These are phyloP conservation scores for Darksidea phi DNA, from an alignment of 495 filamentous ascomycete species.

Conservation along the genomic window DNA sequence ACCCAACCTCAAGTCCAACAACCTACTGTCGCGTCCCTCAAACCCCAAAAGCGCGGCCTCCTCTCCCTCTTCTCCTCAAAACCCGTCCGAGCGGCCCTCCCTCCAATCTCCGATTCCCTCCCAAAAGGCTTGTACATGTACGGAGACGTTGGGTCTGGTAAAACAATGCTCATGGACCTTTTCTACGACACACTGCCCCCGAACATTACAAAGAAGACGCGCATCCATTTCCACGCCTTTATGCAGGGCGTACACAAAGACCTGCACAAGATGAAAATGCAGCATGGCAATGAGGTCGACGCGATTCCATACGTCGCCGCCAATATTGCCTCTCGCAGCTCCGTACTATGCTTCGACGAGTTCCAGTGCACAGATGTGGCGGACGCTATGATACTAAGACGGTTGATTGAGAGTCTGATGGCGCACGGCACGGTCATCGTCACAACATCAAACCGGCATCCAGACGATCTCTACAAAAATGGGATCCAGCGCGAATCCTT, in stretches of 20 bases:
- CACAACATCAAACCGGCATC: constrained; percentile 95
- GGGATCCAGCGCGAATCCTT: constrained; percentile 95
- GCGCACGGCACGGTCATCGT: constrained; percentile 93
- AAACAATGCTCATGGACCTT: constrained; percentile 99
- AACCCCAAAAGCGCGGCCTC: constrained; percentile 60
- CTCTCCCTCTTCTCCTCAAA: constrained; percentile 65
- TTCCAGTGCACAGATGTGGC: constrained; percentile 99
- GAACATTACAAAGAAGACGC: constrained; percentile 79
- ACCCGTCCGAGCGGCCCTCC: constrained; percentile 40
- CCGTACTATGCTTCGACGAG: constrained; percentile 95
- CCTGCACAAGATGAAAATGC: constrained; percentile 84
- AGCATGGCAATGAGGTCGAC: constrained; percentile 86
- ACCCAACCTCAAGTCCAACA: constrained; percentile 68
- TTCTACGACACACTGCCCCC: constrained; percentile 91
- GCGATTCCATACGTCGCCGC: constrained; percentile 90
- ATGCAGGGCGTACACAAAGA: constrained; percentile 98
- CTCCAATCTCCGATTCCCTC: constrained; percentile 63
- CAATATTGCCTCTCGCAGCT: constrained; percentile 79
- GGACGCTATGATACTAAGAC: constrained; percentile 94
- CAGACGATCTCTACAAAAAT: constrained; percentile 94
- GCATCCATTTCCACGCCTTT: constrained; percentile 99
- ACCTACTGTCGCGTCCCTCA: constrained; percentile 71
- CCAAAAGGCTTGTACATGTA: constrained; percentile 93
- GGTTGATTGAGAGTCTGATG: constrained; percentile 87
- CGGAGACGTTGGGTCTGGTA: constrained; percentile 95